These are phyloP conservation scores for Ilyonectria mors-panacis DNA, from an alignment of 2,329 filamentous ascomycete genomes.

Conservation along the genomic window DNA sequence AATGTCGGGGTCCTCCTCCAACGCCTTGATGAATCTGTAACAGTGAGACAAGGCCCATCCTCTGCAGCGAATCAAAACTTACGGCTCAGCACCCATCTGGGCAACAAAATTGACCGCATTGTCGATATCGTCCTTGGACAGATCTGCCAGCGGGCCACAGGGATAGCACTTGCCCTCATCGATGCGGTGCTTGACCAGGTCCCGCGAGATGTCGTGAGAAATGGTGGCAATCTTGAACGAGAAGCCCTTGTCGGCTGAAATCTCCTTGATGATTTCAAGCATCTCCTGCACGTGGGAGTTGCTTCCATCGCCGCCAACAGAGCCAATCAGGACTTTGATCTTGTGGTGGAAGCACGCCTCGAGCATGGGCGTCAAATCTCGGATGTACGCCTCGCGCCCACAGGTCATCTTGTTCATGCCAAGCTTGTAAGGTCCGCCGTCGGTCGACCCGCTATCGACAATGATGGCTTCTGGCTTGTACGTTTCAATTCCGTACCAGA, in stretches of 20 bases:
- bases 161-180: too few species aligned
- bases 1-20: slow-evolving; percentile 45
- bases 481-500: slow-evolving; percentile 49
- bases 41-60: too few species aligned
- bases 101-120: slow-evolving; percentile 40
- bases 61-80: background rate
- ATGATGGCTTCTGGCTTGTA: slow-evolving; percentile 48
- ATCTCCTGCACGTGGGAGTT: slow-evolving; percentile 58
- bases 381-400: slow-evolving; percentile 52
- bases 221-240: slow-evolving; percentile 50
- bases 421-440: slow-evolving; percentile 53
- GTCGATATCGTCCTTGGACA: slow-evolving; percentile 38
- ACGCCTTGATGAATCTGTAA: slow-evolving; percentile 42
- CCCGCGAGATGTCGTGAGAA: too few species aligned
- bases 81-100: slow-evolving; percentile 46
- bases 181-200: too few species aligned
- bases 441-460: slow-evolving; percentile 50
- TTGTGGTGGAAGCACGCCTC: slow-evolving; percentile 41
- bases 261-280: slow-evolving; percentile 55
- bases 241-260: slow-evolving; percentile 48
- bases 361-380: slow-evolving; percentile 55
- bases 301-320: slow-evolving; percentile 58
- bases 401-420: slow-evolving; percentile 56
- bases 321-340: slow-evolving; percentile 51
- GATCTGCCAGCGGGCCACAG: slow-evolving; percentile 27